These are phyloP conservation scores for Brassica napus DNA, from an alignment of 345 rosid genomes.

Conservation along the genomic window Da-Ae NC_063449.1:23392001-23392500, in stretches of 20 bases:
- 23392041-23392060: slow-evolving; percentile 2
- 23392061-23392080: slow-evolving; percentile 17
- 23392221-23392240: neutral
- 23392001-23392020: slow-evolving; percentile 16
- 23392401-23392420: slow-evolving; percentile 32
- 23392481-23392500: slow-evolving; percentile 22
- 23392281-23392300: neutral
- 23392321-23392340: neutral
- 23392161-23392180: neutral
- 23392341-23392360: neutral
- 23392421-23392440: slow-evolving; percentile 7
- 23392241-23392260: neutral
- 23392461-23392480: slow-evolving; percentile 17
- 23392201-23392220: neutral
- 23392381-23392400: slow-evolving; percentile 18
- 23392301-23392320: neutral
- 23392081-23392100: neutral
- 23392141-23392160: neutral
- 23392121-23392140: neutral
- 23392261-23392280: neutral
- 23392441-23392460: slow-evolving; percentile 2
- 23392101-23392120: neutral
- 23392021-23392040: slow-evolving; percentile 1
- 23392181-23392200: neutral
- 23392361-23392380: slow-evolving; percentile 18